phyloP scores from a whole-genome alignment of 2,329 filamentous ascomycete genomes.

The Paraconiothyrium sp. region DNA sequence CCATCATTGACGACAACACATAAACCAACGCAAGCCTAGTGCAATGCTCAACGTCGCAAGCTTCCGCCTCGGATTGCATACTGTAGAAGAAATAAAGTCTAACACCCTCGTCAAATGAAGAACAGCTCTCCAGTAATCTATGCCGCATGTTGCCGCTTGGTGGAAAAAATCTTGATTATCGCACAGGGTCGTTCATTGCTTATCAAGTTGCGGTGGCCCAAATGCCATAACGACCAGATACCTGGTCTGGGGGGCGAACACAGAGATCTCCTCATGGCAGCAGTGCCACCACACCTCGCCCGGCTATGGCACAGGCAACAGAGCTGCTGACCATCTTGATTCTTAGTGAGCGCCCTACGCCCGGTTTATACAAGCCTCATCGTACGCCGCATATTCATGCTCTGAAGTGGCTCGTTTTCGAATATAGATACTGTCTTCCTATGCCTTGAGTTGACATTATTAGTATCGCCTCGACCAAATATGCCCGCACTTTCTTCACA shows the following conservation, averaged over 20 bases:
- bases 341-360: neutral
- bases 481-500: neutral
- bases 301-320: neutral
- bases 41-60: neutral
- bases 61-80: neutral
- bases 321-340: neutral
- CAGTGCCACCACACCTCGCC: neutral
- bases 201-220: neutral
- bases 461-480: neutral
- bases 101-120: neutral
- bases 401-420: neutral
- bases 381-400: neutral
- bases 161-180: neutral
- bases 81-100: neutral
- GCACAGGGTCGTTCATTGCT: neutral
- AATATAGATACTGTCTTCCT: neutral
- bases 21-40: neutral
- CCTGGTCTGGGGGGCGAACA: neutral
- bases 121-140: neutral
- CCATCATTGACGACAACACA: neutral
- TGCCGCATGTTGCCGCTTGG: neutral
- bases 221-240: neutral
- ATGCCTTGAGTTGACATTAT: neutral
- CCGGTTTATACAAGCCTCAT: neutral
- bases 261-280: neutral